These are phyloP conservation scores for Lathyrus tuberosus DNA, from an alignment of 306 rosid genomes.

Conservation along the genomic window DNA sequence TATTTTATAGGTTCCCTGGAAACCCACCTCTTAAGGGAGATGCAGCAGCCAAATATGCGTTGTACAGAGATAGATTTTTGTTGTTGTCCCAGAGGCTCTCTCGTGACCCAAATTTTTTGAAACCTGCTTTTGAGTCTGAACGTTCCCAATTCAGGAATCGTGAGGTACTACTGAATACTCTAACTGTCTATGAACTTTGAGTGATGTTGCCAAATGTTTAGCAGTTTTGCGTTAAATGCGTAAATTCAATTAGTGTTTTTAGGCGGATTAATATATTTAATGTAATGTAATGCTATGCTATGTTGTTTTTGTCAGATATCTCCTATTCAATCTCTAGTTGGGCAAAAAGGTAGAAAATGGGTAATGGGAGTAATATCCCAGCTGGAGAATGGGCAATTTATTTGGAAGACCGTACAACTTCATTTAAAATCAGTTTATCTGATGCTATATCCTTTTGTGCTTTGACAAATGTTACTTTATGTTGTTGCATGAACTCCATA, in stretches of 20 bases:
- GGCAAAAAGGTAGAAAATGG: conserved; percentile 81
- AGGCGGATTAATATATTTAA: conserved; percentile 4
- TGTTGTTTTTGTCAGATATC: conserved; percentile 70
- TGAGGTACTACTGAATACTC: conserved; percentile 7
- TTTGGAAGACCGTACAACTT: conserved; percentile 84
- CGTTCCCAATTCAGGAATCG: too few species aligned
- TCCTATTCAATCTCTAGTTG: conserved; percentile 92
- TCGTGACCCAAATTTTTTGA: too few species aligned
- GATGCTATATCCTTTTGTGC: conserved; percentile 78
- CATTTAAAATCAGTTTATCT: conserved; percentile 72
- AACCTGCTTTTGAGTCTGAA: too few species aligned
- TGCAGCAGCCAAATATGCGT: too few species aligned
- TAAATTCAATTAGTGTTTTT: conserved; percentile 17
- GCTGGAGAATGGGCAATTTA: conserved; percentile 87
- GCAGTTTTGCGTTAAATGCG: neutral
- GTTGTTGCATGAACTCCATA: conserved; percentile 10
- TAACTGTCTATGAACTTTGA: neutral
- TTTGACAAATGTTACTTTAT: conserved; percentile 31
- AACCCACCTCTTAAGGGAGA: too few species aligned
- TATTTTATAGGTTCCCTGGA: too few species aligned
- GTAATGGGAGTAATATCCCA: conserved; percentile 88
- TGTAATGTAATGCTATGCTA: neutral
- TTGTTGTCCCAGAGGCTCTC: too few species aligned
- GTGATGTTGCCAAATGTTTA: conserved; percentile 24
- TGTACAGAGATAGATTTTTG: too few species aligned